Base-by-base conservation (phyloP, 305 asterid species). In the Plantago lanceolata region DNA sequence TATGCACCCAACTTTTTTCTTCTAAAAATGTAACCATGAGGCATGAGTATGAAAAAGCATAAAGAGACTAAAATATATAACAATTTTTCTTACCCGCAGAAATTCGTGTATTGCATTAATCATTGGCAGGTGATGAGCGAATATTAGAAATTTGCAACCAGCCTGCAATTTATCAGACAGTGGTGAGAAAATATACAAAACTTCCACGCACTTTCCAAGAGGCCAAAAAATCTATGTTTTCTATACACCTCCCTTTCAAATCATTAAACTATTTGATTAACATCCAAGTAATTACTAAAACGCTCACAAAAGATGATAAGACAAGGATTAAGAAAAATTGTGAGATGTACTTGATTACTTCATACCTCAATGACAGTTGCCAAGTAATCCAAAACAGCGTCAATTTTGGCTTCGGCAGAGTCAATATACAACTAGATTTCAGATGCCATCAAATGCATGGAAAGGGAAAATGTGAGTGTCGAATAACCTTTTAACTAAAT, bases 111-210 rank as follows among this genome's bases (percentile, higher is more conserved):
- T 81, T 54, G 96, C 69, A 14, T 79, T 83, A 49, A 93, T 81
- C 99, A 93, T 87, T 35, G 94, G 85, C 55, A 77, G 95, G 79
- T 93, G 97, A 77, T 93, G 92, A 0, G 99, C 97, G 78, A 93
- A 93, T 79, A 93, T 81, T 57, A 93, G 79, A 78, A 93, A 93
- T 73, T 93, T 89, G 84, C 99, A 93, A 71, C 90, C 90, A 57
- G 91, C 99, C 99, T 93, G 90, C 71, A 73, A 79, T 48, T 67
- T 65, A 56, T 28, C 9, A 56, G 28, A 61, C 44, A 28, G 62
- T 57, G 68, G 65, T 60, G 45, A 66, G 60, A 45, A 63, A 29
- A 52, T 37, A 16, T 12, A 15, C 52, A 33, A 1, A 1, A 33
- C 9, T 33, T 33, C 40, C 40, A 7, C 5, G 8, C 6, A 33